A percentile compares a stretch with the other conserved stretches of the same genome.
Evolutionary conservation across 495 filamentous ascomycete species (phyloP).

Genomic region (Aspergillus incahuasiensis): DNA sequence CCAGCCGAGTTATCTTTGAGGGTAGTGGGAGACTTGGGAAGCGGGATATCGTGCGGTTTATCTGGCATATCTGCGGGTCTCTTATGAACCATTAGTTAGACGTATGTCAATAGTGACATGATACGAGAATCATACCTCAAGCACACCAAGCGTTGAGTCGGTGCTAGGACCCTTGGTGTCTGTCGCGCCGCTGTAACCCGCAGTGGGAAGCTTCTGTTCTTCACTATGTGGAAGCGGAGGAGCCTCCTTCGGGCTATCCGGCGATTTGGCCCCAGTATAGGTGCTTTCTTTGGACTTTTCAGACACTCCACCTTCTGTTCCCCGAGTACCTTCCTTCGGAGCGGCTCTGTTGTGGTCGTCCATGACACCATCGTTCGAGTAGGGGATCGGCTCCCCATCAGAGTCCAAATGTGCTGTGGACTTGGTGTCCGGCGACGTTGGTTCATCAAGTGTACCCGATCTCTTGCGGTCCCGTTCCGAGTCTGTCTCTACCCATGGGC

Average conservation of each 20-base stretch:
- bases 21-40: conserved; percentile 63
- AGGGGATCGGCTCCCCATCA: conserved; percentile 67
- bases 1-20: conserved; percentile 62
- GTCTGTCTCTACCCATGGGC: conserved; percentile 74
- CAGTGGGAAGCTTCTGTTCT: conserved; percentile 50
- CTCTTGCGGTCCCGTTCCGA: conserved; percentile 57
- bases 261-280: conserved; percentile 65
- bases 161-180: conserved; percentile 29
- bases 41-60: conserved; percentile 73
- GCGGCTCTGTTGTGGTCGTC: conserved; percentile 68
- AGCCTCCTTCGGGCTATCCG: conserved; percentile 77
- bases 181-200: conserved; percentile 38
- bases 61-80: conserved; percentile 79
- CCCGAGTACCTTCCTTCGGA: conserved; percentile 79
- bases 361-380: conserved; percentile 86
- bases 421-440: conserved; percentile 27
- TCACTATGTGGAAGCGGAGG: conserved; percentile 78
- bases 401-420: conserved; percentile 38
- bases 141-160: conserved; percentile 46
- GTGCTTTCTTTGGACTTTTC: conserved; percentile 73
- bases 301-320: conserved; percentile 80
- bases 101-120: conserved; percentile 11
- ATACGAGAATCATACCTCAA: conserved; percentile 54
- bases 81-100: conserved; percentile 36
- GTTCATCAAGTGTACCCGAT: conserved; percentile 27